phyloP scores from a whole-genome alignment of 1,139 yeast genomes.

The Suhomyces ambrosiae region DNA sequence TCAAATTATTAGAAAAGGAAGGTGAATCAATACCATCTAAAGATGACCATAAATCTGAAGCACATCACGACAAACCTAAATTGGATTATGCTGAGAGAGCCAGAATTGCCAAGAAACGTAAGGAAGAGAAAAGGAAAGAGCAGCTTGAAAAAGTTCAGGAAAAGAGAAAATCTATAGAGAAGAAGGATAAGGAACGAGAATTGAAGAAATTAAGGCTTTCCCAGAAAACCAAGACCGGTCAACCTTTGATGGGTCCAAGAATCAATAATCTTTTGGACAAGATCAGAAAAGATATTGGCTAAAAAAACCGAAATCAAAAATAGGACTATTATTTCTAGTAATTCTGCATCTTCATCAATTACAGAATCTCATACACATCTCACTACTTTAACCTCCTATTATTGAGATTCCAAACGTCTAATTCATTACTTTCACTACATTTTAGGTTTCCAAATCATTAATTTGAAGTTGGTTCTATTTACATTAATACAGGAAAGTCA shows the following conservation, averaged over 20 bases:
- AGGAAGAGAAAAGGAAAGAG: slow-evolving; percentile 30
- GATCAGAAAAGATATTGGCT: slow-evolving; percentile 52
- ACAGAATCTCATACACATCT: too few species aligned
- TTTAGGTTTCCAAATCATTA: too few species aligned
- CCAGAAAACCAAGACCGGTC: slow-evolving; percentile 72
- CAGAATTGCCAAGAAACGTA: slow-evolving; percentile 36
- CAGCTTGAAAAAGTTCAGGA: slow-evolving; percentile 26
- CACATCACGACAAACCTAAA: slow-evolving; percentile 19
- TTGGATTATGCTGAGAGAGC: slow-evolving; percentile 50
- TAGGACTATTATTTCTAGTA: too few species aligned
- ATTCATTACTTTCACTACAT: too few species aligned
- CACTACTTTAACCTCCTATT: too few species aligned
- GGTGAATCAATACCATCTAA: slow-evolving; percentile 48
- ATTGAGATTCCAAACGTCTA: too few species aligned
- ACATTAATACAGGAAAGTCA: slow-evolving; percentile 1
- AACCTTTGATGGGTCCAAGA: slow-evolving; percentile 90
- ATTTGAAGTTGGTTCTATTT: background rate
- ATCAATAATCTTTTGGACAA: slow-evolving; percentile 78
- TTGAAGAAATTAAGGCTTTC: slow-evolving; percentile 52
- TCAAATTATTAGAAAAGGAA: slow-evolving; percentile 76
- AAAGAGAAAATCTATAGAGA: slow-evolving; percentile 19
- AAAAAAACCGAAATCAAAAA: background rate
- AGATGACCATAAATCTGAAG: slow-evolving; percentile 11
- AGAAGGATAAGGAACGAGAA: slow-evolving; percentile 33
- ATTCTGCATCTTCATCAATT: too few species aligned